These are phyloP conservation scores for Henckelia pumila DNA, from an alignment of 257 asterid species.

Conservation along the genomic window DNA sequence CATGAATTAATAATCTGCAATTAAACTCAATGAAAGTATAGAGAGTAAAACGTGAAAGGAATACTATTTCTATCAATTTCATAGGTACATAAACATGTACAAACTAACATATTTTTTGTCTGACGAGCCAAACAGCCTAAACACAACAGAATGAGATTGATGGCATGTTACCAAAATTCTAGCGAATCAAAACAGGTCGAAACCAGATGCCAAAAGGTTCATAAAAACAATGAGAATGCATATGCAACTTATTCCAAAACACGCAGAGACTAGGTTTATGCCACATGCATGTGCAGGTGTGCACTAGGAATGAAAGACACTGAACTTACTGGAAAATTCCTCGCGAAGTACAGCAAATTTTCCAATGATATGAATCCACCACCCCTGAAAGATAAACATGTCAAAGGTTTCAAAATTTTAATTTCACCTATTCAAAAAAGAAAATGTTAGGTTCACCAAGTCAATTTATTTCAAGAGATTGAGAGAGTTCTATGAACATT, in stretches of 20 bases:
- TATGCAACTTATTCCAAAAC: constrained; percentile 5
- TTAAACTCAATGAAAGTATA: constrained; percentile 1
- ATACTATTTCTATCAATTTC: neutral
- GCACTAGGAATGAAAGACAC: constrained; percentile 22
- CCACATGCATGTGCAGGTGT: constrained; percentile 4
- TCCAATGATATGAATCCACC: constrained; percentile 97
- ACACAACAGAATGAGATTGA: neutral
- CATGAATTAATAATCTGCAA: constrained; percentile 1
- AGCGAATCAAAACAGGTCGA: neutral
- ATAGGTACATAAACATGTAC: neutral
- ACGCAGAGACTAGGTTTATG: constrained; percentile 1
- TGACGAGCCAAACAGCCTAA: neutral
- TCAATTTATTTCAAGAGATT: constrained; percentile 18
- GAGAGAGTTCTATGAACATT: constrained; percentile 18
- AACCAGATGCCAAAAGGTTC: neutral
- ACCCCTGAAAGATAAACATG: constrained; percentile 57
- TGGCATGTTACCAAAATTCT: neutral
- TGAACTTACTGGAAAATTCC: constrained; percentile 76
- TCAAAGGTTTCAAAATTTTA: constrained; percentile 15
- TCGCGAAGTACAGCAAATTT: constrained; percentile 80
- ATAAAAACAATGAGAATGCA: neutral
- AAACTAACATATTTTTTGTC: constrained; percentile 2
- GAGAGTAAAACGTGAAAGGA: neutral
- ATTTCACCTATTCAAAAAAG: neutral
- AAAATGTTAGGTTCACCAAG: neutral